Percentiles rank a stretch among this genome's conserved stretches.
Conservation (phyloP, 1,284 basidiomycete species). For the Erythrobasidium hasegawianum region DNA sequence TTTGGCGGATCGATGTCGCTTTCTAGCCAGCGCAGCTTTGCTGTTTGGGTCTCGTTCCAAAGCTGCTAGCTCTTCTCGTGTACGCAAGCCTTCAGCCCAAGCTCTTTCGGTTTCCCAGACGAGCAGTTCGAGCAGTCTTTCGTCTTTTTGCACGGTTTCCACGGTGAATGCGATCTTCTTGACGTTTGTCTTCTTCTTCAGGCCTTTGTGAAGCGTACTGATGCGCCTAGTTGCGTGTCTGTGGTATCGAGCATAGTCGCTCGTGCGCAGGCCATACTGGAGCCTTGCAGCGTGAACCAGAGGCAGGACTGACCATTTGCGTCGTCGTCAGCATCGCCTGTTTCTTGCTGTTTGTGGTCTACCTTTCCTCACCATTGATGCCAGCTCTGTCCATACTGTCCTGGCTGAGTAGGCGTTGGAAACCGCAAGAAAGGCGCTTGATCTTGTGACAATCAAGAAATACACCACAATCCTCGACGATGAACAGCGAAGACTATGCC, state of each 20-base stretch:
- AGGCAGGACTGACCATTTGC: conserved; percentile 40
- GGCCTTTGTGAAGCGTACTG: conserved; percentile 7
- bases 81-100: conserved; percentile 40
- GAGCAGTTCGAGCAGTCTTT: conserved; percentile 61
- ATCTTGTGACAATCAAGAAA: too few species aligned
- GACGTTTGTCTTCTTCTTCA: conserved; percentile 31
- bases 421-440: too few species aligned
- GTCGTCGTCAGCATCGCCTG: too few species aligned
- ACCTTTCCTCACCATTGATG: background rate
- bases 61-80: conserved; percentile 19
- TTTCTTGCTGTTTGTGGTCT: background rate
- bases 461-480: too few species aligned
- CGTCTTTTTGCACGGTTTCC: conserved; percentile 27
- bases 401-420: background rate
- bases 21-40: conserved; percentile 30
- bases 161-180: conserved; percentile 37
- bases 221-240: background rate
- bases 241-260: conserved; percentile 43
- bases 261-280: conserved; percentile 43
- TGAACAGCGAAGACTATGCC: conserved; percentile 23
- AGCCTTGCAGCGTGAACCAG: conserved; percentile 40
- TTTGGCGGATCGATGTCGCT: conserved; percentile 37
- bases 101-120: conserved; percentile 57
- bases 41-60: conserved; percentile 13
- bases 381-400: background rate